A percentile compares a stretch with the other conserved stretches of the same genome.
Evolutionary conservation across 495 filamentous ascomycete species (phyloP).

Genomic region (Neurospora sp.): DNA sequence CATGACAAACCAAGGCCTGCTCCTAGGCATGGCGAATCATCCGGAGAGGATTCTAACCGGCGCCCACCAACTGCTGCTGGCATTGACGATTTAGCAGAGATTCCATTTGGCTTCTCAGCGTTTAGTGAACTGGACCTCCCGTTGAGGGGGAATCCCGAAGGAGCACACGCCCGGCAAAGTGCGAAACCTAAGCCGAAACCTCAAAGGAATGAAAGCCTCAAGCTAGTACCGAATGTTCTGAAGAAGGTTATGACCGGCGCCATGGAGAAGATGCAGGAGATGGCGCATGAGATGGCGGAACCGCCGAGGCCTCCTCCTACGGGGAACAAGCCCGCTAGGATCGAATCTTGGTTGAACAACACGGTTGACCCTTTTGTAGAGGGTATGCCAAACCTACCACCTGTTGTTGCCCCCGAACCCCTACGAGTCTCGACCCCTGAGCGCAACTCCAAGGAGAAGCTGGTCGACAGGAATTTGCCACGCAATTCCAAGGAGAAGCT

Average conservation of each 20-base stretch:
- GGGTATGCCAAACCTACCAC: slow-evolving; percentile 20
- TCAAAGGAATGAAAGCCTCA: slow-evolving; percentile 36
- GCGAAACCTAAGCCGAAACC: slow-evolving; percentile 30
- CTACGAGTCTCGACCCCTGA: neutral
- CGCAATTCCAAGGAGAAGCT: neutral
- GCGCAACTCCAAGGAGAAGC: neutral
- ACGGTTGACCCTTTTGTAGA: slow-evolving; percentile 68
- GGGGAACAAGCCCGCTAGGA: slow-evolving; percentile 44
- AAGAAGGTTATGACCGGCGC: slow-evolving; percentile 46
- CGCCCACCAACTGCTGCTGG: slow-evolving; percentile 31
- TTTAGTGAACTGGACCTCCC: slow-evolving; percentile 46
- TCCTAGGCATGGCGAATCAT: slow-evolving; percentile 1
- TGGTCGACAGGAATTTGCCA: neutral
- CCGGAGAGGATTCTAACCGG: slow-evolving; percentile 18
- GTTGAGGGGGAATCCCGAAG: slow-evolving; percentile 12
- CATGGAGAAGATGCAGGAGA: slow-evolving; percentile 45
- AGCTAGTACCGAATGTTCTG: slow-evolving; percentile 42
- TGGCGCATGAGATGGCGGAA: slow-evolving; percentile 39
- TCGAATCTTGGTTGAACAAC: slow-evolving; percentile 67
- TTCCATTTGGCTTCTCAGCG: slow-evolving; percentile 48
- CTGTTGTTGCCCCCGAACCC: slow-evolving; percentile 7
- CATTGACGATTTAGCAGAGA: slow-evolving; percentile 40
- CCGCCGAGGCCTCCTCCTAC: slow-evolving; percentile 31
- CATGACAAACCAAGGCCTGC: neutral
- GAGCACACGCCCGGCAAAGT: slow-evolving; percentile 28